Evolutionary conservation across 2,329 filamentous ascomycete species (phyloP).

Genomic region (Ophiosphaerella narmari): DNA sequence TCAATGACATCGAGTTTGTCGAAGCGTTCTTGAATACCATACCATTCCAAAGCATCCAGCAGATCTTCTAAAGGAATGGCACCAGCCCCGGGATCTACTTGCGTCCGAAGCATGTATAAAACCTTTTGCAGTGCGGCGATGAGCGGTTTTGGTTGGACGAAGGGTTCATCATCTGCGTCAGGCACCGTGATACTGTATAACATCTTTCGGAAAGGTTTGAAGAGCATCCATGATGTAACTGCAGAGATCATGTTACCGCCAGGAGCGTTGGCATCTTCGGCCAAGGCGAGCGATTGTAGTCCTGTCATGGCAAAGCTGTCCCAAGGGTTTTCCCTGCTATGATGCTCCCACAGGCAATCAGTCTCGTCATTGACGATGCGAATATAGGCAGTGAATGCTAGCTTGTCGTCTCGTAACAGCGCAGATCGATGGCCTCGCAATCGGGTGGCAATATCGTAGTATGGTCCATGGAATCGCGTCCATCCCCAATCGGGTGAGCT

Average conservation of each 20-base stretch:
- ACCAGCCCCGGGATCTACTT: slow-evolving; percentile 44
- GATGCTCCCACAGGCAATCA: slow-evolving; percentile 64
- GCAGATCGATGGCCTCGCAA: slow-evolving; percentile 62
- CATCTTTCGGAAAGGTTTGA: slow-evolving; percentile 63
- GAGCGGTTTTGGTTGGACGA: slow-evolving; percentile 56
- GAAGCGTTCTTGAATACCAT: slow-evolving; percentile 44
- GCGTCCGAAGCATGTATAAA: slow-evolving; percentile 54
- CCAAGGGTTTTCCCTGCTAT: slow-evolving; percentile 60
- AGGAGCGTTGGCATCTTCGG: slow-evolving; percentile 36
- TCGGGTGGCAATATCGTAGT: slow-evolving; percentile 63
- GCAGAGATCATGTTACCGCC: slow-evolving; percentile 56
- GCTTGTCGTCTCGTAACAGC: slow-evolving; percentile 63
- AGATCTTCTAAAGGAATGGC: slow-evolving; percentile 43
- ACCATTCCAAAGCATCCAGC: slow-evolving; percentile 46
- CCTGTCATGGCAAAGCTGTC: slow-evolving; percentile 63
- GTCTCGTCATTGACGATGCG: slow-evolving; percentile 65
- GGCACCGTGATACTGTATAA: slow-evolving; percentile 56
- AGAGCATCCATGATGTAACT: slow-evolving; percentile 62
- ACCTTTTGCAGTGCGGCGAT: slow-evolving; percentile 58
- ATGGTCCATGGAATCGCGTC: slow-evolving; percentile 64
- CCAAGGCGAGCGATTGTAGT: slow-evolving; percentile 53
- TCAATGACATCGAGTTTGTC: slow-evolving; percentile 58
- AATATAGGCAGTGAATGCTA: slow-evolving; percentile 66
- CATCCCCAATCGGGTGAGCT: slow-evolving; percentile 66
- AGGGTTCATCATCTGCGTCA: slow-evolving; percentile 53